Evolutionary conservation across 345 rosid species (phyloP), one percentile per base, ranked within the genome.

Genomic region (Citrus sp.): DNA sequence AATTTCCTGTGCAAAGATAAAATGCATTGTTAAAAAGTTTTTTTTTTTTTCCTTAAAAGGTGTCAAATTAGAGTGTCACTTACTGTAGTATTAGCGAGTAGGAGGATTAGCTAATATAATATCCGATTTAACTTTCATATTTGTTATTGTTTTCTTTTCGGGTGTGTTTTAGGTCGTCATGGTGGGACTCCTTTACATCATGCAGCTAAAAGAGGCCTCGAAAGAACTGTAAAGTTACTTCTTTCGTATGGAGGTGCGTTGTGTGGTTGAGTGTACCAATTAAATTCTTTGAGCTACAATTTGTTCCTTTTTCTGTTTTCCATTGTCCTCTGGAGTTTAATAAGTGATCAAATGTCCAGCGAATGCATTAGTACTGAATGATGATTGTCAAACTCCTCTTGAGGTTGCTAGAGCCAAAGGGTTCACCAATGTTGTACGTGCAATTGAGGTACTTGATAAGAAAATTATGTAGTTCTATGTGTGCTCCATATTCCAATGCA

Each of bases 101-200:
- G n/a, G n/a, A 2, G 1, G 24, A 30, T 65, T 34, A 6, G 21
- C 59, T 30, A 27, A 46, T 55, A 22, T 2, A 78, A 37, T 7
- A 18, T 54, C 58, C 5, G 22, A 54, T 18, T 54, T 54, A 54
- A 19, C n/a, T 21, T 74, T 34, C 12, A 0, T 32, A 32, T 60
- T 4, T 13, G 37, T 73, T 27, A 22, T 25, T 75, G 10, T 58
- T 42, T 72, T 7, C 63, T 14, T 35, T 10, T 59, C 21, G 56
- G 9, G 4, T 66, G 80, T 77, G 63, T 40, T 32, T 69, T 56
- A 96, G 99, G 91, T 85, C 93, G 98, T 27, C 88, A 80, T 73
- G 98, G 87, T 1, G 98, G 99, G 46, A 97, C 97, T 77, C 98
- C 99, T 24, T 86, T 94, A 81, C 98, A 97, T 78, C 99, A 97